Evolutionary conservation across 129 eudicot genomes (phyloP).

Genomic region (Artemisia tridentata): DNA sequence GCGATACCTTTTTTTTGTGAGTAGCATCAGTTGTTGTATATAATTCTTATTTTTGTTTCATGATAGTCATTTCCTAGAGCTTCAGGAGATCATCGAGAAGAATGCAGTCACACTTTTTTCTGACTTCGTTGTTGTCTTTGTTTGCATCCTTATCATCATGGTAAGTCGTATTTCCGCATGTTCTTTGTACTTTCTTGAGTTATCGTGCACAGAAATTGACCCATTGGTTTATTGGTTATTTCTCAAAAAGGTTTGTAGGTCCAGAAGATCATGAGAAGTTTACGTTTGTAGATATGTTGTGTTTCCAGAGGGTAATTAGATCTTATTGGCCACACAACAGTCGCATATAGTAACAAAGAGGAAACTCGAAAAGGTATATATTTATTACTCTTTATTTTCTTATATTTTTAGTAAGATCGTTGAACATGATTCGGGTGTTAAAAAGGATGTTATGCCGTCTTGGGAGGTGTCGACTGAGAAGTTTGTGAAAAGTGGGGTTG

Average conservation of each 20-base stretch:
- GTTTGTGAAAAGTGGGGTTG: slow-evolving; percentile 36
- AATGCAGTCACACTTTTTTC: slow-evolving; percentile 86
- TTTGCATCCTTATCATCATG: slow-evolving; percentile 85
- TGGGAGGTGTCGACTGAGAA: slow-evolving; percentile 82
- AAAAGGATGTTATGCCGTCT: slow-evolving; percentile 40
- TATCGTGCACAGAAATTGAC: no score
- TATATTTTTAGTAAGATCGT: neutral
- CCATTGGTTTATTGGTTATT: no score
- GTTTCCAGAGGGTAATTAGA: no score
- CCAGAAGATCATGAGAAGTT: no score
- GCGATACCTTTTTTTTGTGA: neutral
- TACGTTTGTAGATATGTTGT: no score
- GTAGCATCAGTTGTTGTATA: neutral
- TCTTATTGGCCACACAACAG: no score
- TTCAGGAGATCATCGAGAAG: slow-evolving; percentile 79
- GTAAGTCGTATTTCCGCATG: slow-evolving; percentile 27
- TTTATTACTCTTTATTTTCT: no score
- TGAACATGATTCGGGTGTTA: slow-evolving; percentile 10
- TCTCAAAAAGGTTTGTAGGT: no score
- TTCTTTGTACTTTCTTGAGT: no score
- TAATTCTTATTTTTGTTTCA: neutral
- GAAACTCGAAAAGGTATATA: no score
- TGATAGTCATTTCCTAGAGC: slow-evolving; percentile 1
- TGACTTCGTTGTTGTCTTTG: slow-evolving; percentile 86
- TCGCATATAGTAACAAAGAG: no score